Base-by-base conservation (phyloP, 148 eudicot genomes). In the Chenopodium album region DNA sequence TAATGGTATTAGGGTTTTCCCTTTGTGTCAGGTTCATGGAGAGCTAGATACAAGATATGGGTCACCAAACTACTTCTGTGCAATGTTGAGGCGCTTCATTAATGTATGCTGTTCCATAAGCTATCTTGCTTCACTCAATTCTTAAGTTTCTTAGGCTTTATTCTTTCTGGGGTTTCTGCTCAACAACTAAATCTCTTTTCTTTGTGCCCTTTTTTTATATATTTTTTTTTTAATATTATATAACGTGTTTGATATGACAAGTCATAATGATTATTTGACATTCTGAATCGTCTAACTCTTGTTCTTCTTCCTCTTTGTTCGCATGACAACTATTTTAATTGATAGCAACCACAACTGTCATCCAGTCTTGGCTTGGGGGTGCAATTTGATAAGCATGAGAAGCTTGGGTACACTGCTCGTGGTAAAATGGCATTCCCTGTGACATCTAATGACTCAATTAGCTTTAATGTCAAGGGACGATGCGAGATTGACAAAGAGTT, bases 1-100 rank as follows among this genome's bases (percentile, higher is more conserved):
- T 76, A 13, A 13, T 66, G 13, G 52, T 52, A 17, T 23, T 77
- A 20, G 59, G n/a, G n/a, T 31, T 47, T 7, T 59, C 73, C 32
- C 32, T 32, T 50, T 75, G 46, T 64, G 64, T 73, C 86, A 95
- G 99, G 85, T 90, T 84, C 89, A 88, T 75, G 99, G 93, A 75
- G 99, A 94, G 89, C 91, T 96, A 59, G 97, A 96, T 86, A 94
- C 99, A 3, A 87, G 76, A 80, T 59, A 79, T 77, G 99, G 99
- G 76, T 90, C 87, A 80, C 94, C 91, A 13, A 88, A 89, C 80
- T 85, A 76, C 79, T 71, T 91, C 13, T 75, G 89, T 75, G 90
- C 90, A 37, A 84, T 89, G 84, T 74, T 96, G 44, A 88, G 95
- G 80, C 92, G 86, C 81, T 92, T 87, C 84, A 86, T 83, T 82